Evolutionary conservation across 2,329 filamentous ascomycete species (phyloP).

Genomic region (Arthrocladium fulminans): DNA sequence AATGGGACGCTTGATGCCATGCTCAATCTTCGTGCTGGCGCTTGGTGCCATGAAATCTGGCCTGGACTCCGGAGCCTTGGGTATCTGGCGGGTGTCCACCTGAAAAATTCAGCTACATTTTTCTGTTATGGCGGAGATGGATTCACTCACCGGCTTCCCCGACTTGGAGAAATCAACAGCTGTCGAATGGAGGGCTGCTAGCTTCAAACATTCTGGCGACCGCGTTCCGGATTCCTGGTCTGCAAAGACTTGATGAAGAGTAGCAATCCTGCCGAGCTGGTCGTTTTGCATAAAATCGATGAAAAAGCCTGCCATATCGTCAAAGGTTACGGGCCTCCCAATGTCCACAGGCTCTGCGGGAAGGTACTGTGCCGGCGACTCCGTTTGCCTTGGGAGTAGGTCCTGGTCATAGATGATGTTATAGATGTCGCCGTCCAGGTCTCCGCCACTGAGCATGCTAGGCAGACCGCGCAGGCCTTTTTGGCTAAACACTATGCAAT

Average conservation of each 20-base stretch:
- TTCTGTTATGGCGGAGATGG: conserved; percentile 18
- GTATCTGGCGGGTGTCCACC: conserved; percentile 42
- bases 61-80: conserved; percentile 29
- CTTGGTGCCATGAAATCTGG: conserved; percentile 45
- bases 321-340: conserved; percentile 47
- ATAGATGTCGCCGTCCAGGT: conserved; percentile 76
- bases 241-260: conserved; percentile 54
- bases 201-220: conserved; percentile 41
- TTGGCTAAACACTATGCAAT: conserved; percentile 72
- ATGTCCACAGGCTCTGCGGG: conserved; percentile 50
- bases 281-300: conserved; percentile 66
- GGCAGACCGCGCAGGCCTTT: conserved; percentile 64
- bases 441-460: conserved; percentile 69
- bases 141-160: conserved; percentile 44
- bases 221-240: conserved; percentile 51
- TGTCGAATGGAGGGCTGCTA: conserved; percentile 59
- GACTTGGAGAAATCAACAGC: conserved; percentile 72
- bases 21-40: conserved; percentile 10
- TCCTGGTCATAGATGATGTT: conserved; percentile 64
- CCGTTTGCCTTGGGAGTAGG: conserved; percentile 36
- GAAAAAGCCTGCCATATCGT: conserved; percentile 73
- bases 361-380: conserved; percentile 59
- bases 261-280: conserved; percentile 57
- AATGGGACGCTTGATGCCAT: conserved; percentile 10
- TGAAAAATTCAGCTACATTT: conserved; percentile 12